phyloP scores from a whole-genome alignment of 768 basidiomycete species.

The Boletus huronensis region DNA sequence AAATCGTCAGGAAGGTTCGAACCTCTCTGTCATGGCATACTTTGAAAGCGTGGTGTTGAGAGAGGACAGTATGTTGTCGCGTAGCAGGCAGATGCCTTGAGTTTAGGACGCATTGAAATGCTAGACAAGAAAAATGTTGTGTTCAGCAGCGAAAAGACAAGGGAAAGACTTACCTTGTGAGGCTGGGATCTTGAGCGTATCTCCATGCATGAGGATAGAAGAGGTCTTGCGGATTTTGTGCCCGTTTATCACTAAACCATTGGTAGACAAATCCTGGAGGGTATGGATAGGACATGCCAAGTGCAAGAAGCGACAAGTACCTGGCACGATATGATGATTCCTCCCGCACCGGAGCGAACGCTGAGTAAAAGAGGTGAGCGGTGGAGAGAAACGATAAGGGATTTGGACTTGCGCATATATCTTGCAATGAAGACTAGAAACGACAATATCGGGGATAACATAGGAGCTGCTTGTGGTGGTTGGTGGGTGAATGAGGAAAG shows the following conservation, averaged over 20 bases:
- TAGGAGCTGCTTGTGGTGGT: constrained; percentile 44
- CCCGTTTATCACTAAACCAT: constrained; percentile 69
- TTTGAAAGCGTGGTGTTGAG: constrained; percentile 50
- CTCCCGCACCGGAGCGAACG: constrained; percentile 66
- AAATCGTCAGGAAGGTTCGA: neutral
- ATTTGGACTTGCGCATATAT: constrained; percentile 62
- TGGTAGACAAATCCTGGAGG: constrained; percentile 68
- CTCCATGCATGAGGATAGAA: constrained; percentile 75
- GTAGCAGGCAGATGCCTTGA: constrained; percentile 47
- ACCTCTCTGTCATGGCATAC: constrained; percentile 29
- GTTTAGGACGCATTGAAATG: constrained; percentile 62
- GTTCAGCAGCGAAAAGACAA: neutral
- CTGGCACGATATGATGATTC: constrained; percentile 76
- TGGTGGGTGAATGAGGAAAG: neutral
- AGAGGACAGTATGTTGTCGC: constrained; percentile 62
- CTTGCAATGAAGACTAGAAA: constrained; percentile 74
- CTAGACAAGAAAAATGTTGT: constrained; percentile 32
- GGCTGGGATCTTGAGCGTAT: constrained; percentile 62
- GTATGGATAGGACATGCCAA: neutral
- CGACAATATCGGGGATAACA: constrained; percentile 55
- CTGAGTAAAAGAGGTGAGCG: constrained; percentile 33
- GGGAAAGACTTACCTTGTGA: constrained; percentile 49
- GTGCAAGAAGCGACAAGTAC: constrained; percentile 32
- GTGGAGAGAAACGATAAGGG: neutral
- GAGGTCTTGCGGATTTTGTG: constrained; percentile 63